Evolutionary conservation across 805 yeast species (phyloP).

Genomic region (Yarrowia sp.): DNA sequence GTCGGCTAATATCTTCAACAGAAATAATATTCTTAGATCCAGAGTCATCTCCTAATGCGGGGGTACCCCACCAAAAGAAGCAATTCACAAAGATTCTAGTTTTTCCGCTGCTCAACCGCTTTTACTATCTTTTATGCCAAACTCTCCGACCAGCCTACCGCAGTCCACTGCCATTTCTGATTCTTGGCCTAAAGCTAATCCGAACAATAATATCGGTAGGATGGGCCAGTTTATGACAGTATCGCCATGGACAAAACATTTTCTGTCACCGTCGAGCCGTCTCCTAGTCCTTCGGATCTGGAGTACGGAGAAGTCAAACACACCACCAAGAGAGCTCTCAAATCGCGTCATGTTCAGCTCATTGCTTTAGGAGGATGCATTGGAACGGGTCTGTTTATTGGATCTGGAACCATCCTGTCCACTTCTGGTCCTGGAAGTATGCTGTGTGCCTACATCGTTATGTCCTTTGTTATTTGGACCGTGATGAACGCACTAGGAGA

Average conservation of each 20-base stretch:
- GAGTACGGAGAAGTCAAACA: constrained; percentile 20
- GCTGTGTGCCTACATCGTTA: constrained; percentile 65
- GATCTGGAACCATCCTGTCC: constrained; percentile 68
- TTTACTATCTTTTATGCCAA: constrained; percentile 8
- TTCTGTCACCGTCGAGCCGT: constrained; percentile 11
- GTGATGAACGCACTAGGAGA: constrained; percentile 67
- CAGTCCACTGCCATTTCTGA: constrained; percentile 24
- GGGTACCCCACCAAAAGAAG: background rate
- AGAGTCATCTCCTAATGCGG: constrained; percentile 4
- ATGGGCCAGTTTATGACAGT: background rate
- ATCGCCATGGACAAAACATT: constrained; percentile 20
- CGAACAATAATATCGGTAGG: background rate
- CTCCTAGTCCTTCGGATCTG: constrained; percentile 15
- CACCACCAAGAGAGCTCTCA: constrained; percentile 50
- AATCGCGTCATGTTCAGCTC: constrained; percentile 71
- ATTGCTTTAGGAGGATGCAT: constrained; percentile 80
- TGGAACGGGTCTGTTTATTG: constrained; percentile 80
- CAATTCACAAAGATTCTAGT: background rate
- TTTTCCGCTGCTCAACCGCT: background rate
- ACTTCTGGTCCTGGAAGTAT: constrained; percentile 76
- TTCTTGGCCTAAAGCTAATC: constrained; percentile 19
- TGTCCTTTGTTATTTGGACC: constrained; percentile 69
- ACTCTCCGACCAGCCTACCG: constrained; percentile 5
- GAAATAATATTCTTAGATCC: background rate
- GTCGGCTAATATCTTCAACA: background rate